Percentiles rank a stretch among this genome's conserved stretches.
phyloP scores from a whole-genome alignment of 208 protist species.

The Trypanosoma congolense region DNA sequence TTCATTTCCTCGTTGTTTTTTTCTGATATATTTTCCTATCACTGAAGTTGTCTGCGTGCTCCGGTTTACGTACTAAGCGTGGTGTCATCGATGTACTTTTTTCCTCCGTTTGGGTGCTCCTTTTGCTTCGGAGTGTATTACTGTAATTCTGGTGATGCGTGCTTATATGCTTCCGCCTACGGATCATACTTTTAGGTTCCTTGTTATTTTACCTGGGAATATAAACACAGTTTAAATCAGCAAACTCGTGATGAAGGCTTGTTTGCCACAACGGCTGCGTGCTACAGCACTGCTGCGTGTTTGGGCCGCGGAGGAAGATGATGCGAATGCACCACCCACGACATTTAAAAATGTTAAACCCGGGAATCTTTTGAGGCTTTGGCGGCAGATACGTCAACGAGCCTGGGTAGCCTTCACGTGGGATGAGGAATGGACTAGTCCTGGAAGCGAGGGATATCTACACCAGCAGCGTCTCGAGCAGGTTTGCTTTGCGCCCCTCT shows the following conservation, averaged over 20 bases:
- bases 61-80: too few species aligned
- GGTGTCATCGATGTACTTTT: too few species aligned
- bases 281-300: conserved; percentile 63
- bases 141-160: too few species aligned
- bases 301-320: conserved; percentile 83
- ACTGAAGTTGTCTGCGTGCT: too few species aligned
- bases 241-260: conserved; percentile 34
- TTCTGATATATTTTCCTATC: too few species aligned
- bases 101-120: too few species aligned
- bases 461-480: conserved; percentile 87
- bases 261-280: conserved; percentile 30
- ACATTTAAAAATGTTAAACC: conserved; percentile 91
- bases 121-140: too few species aligned
- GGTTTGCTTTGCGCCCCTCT: conserved; percentile 84
- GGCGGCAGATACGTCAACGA: conserved; percentile 83
- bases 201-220: background rate
- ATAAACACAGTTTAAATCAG: background rate
- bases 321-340: conserved; percentile 71
- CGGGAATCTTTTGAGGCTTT: conserved; percentile 66
- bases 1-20: too few species aligned
- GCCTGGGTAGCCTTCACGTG: conserved; percentile 78
- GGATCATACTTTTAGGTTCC: too few species aligned
- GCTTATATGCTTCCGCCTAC: too few species aligned
- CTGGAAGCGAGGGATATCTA: conserved; percentile 72
- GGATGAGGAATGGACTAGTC: conserved; percentile 85